Evolutionary conservation across 1,139 yeast genomes (phyloP), one percentile per base, ranked within the genome.

Genomic region (Pneumocystis wakefieldiae): DNA sequence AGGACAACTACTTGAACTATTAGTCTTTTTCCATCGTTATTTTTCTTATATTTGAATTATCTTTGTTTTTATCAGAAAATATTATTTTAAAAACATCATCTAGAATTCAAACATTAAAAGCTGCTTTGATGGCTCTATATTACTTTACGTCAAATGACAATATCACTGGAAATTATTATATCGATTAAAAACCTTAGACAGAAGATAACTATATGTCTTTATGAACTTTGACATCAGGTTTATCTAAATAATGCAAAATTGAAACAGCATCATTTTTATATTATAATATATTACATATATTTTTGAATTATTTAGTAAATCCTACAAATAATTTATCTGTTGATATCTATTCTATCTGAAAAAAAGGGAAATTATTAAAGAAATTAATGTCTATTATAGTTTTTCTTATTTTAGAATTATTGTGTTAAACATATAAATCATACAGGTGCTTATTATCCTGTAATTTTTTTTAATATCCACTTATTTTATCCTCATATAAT

Each of bases 401-500:
- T 42, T 42, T 42, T 7, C 3, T 24, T 42, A 8, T 42, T 42
- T 42, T 42, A 29, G 24, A 12, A 19, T 42, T 10, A 42, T 42
- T 19, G 4, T 24, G 5, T 42, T 42, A 10, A 42, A 42, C 4
- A 42, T 15, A 24, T 42, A 42, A 42, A 42, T 19, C 55, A 42
- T 24, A 4, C 24, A 42, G 19, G 10, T 29, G 29, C 12, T 42
- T 24, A 24, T 42, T 42, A 24, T 42, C 1, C 10, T 42, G 32
- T 8, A 42, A 24, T 24, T 42, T 19, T 42, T 42, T 57, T 57
- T 19, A 57, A 36, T 24, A 17, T 17, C 59, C 39, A 57, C 24
- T 57, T 57, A 37, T 36, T 38, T 38, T 36, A 35, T 8, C 60
- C 62, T 64, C 63, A 61, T 28, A 42, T 36, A 35, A 61, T 61